These are phyloP conservation scores for maize (Zea mays) DNA, from an alignment of 176 grass and related monocot genomes.

Conservation along the genomic window Zm-B73-REFERENCE-NAM-5.0 NC_050096.1:277820001-277820500, in stretches of 20 bases:
- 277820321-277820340: neutral
- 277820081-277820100: neutral
- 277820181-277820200: neutral
- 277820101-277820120: conserved; percentile 16
- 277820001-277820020: neutral
- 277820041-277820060: neutral
- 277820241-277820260: conserved; percentile 2
- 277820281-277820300: neutral
- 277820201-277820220: neutral
- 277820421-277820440: conserved; percentile 33
- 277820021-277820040: neutral
- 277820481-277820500: neutral
- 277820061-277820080: conserved; percentile 6
- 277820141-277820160: conserved; percentile 8
- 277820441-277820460: neutral
- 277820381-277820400: conserved; percentile 86
- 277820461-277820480: neutral
- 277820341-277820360: conserved; percentile 55
- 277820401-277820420: conserved; percentile 80
- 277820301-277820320: neutral
- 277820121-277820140: neutral
- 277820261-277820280: neutral
- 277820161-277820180: conserved; percentile 28
- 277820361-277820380: conserved; percentile 93
- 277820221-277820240: conserved; percentile 10